A percentile compares a stretch with the other conserved stretches of the same genome.
phyloP scores from a whole-genome alignment of 768 basidiomycete genomes.

The Coprinopsis sp. region DNA sequence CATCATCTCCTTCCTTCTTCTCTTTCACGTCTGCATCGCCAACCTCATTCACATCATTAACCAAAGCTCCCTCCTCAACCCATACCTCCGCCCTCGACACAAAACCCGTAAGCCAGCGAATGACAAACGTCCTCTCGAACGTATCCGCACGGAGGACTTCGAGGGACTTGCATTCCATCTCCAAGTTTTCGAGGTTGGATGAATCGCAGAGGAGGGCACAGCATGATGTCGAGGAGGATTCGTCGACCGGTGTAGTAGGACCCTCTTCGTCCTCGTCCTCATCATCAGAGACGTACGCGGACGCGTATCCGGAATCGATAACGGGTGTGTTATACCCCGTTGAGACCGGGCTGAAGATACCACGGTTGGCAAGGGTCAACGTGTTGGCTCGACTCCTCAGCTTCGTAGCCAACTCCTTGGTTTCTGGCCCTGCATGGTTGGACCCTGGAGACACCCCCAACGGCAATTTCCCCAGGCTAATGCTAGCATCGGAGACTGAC shows the following conservation, averaged over 20 bases:
- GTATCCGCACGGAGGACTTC: constrained; percentile 55
- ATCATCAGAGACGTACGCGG: constrained; percentile 64
- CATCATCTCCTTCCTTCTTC: constrained; percentile 2
- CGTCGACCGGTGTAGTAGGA: not conserved
- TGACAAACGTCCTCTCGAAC: constrained; percentile 62
- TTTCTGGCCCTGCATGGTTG: no score
- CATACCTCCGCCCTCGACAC: constrained; percentile 57
- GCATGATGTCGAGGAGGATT: constrained; percentile 1
- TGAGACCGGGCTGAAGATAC: no score
- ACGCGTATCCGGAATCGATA: constrained; percentile 77
- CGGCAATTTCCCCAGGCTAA: no score
- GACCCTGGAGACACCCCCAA: no score
- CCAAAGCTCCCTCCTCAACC: constrained; percentile 25
- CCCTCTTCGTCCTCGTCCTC: constrained; percentile 33
- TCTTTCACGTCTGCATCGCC: no score
- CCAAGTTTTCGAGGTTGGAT: constrained; percentile 13
- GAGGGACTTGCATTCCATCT: constrained; percentile 17
- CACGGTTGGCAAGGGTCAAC: no score
- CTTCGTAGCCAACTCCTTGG: no score
- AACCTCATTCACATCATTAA: no score
- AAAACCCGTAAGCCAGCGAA: constrained; percentile 73
- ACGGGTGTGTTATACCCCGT: constrained; percentile 21
- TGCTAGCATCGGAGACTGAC: no score
- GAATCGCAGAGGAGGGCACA: constrained; percentile 10
- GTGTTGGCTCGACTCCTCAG: no score